These are phyloP conservation scores for Sabuloglossum arenarium DNA, from an alignment of 495 filamentous ascomycete species.

Conservation along the genomic window DNA sequence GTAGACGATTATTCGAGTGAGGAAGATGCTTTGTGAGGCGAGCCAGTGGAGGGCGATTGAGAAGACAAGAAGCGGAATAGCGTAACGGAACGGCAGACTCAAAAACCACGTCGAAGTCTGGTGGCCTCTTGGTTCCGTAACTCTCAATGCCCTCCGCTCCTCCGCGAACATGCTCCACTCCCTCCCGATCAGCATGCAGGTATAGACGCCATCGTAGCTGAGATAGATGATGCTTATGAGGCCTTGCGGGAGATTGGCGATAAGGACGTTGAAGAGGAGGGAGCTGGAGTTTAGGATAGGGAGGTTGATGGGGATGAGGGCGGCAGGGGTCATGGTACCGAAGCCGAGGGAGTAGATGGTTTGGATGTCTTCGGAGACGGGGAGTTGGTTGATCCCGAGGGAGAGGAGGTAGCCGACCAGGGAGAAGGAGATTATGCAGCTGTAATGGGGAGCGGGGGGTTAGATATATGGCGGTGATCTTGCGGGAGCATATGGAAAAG, in stretches of 20 bases:
- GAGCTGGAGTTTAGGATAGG: not conserved
- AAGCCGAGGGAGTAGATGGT: not conserved
- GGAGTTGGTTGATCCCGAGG: not conserved
- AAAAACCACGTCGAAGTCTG: slow-evolving; percentile 25
- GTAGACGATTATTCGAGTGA: slow-evolving; percentile 12
- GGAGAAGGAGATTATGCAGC: not conserved
- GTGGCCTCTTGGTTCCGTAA: slow-evolving; percentile 20
- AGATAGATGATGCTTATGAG: slow-evolving; percentile 24
- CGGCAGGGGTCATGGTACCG: not conserved
- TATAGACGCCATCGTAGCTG: slow-evolving; percentile 18
- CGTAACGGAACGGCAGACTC: slow-evolving; percentile 24
- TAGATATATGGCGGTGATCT: not conserved
- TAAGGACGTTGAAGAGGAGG: slow-evolving; percentile 1
- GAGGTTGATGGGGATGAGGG: not conserved
- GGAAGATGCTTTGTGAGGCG: slow-evolving; percentile 20
- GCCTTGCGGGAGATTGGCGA: slow-evolving; percentile 24
- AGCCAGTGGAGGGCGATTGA: slow-evolving; percentile 22
- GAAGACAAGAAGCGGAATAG: slow-evolving; percentile 16
- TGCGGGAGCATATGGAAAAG: not conserved
- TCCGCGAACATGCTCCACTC: slow-evolving; percentile 16
- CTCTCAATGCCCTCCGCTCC: slow-evolving; percentile 20
- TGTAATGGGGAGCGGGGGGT: not conserved
- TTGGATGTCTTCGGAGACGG: not conserved
- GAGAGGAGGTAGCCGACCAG: not conserved
- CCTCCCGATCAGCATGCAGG: slow-evolving; percentile 14